Evolutionary conservation across 768 basidiomycete species (phyloP), one percentile per base, ranked within the genome.

Genomic region (Xerocomus spinulosus): DNA sequence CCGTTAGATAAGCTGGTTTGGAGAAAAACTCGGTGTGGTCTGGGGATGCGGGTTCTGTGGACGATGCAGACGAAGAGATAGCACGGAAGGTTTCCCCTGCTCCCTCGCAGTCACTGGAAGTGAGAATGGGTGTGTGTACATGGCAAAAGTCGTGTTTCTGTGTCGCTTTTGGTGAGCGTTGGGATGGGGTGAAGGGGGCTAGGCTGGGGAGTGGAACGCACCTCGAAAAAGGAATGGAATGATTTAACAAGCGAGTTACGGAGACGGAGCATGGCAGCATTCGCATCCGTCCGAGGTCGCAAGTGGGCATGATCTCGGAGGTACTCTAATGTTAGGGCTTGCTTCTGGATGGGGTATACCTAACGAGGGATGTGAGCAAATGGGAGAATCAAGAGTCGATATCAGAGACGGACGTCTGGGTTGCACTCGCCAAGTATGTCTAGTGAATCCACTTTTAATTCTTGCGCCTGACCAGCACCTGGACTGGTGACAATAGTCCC

Each of bases 321-420:
- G 58, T 90, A 86, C 51, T 92, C 86, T 2, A 77, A 67, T 2
- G 88, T 81, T 10, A 92, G 75, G 24, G 81, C 67, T 66, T 97
- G 83, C 64, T 96, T 97, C 67, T 94, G 94, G 43, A 96, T 92
- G 0, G 92, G 92, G 66, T 95, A 97, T 38, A 69, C 70, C 92
- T 92, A 46, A 3, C 8, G 35, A 45, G 30, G 21, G 37, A 25
- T 3, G 14, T 64, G 41, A 59, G 42, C 30, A 15, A 40, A 24
- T 9, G 28, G 15, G 28, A 38, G 35, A 33, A 17, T 5, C 10
- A 15, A 43, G 7, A 5, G 9, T 25, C 9, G 7, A 38, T 2
- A 18, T 3, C 2, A 10, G 35, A 28, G 10, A 53, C 68, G 46
- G 46, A 83, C 82, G 53, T 78, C 77, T n/a, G 78, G 71, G 53